These are phyloP conservation scores for Penicillium canescens DNA, from an alignment of 495 filamentous ascomycete genomes.

Conservation along the genomic window DNA sequence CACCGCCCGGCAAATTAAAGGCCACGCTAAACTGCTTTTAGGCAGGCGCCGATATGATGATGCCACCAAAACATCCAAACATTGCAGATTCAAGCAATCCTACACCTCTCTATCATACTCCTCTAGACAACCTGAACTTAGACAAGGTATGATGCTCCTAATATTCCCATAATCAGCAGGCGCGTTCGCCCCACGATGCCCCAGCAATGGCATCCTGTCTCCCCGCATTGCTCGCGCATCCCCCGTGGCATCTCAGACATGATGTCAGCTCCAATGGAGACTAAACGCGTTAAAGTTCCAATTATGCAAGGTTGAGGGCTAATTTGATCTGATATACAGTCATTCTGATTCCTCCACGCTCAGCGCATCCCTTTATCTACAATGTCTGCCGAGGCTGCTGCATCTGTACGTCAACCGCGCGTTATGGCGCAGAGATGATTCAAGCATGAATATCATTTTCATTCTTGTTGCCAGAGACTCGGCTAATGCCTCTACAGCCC, in stretches of 20 bases:
- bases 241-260: conserved; percentile 4
- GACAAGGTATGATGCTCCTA: background rate
- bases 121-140: background rate
- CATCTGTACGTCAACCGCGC: conserved; percentile 30
- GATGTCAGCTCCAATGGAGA: conserved; percentile 7
- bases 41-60: conserved; percentile 4
- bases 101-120: background rate
- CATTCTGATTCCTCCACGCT: too few species aligned
- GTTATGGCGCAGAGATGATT: background rate
- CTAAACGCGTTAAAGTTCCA: background rate
- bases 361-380: conserved; percentile 5
- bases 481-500: conserved; percentile 54
- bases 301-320: background rate
- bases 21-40: background rate
- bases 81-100: background rate
- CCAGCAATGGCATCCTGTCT: background rate
- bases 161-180: background rate
- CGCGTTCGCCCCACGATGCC: background rate
- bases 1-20: conserved; percentile 9
- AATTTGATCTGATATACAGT: background rate
- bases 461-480: background rate
- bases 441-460: background rate
- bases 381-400: conserved; percentile 42
- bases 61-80: conserved; percentile 9
- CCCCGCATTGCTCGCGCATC: conserved; percentile 10